phyloP scores from a whole-genome alignment of 768 basidiomycete genomes.

The Termitomyces sp. region DNA sequence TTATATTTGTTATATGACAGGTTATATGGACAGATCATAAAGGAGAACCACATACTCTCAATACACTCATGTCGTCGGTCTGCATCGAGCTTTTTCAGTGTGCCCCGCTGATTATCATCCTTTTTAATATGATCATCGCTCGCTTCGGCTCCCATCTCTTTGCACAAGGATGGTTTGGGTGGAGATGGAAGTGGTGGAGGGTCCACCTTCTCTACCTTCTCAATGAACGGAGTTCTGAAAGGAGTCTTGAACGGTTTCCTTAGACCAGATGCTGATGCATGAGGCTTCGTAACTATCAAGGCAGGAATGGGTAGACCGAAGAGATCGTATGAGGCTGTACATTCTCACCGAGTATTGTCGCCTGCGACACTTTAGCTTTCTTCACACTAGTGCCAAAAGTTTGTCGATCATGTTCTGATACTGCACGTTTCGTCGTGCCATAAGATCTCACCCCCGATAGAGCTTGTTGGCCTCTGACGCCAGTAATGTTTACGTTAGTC shows the following conservation, averaged over 20 bases:
- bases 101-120: neutral
- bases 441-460: slow-evolving; percentile 1
- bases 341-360: slow-evolving; percentile 29
- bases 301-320: neutral
- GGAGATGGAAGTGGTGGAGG: slow-evolving; percentile 6
- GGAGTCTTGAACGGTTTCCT: slow-evolving; percentile 51
- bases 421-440: slow-evolving; percentile 11
- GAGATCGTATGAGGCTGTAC: too few species aligned
- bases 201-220: neutral
- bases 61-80: neutral
- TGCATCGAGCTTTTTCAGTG: neutral
- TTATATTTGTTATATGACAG: too few species aligned
- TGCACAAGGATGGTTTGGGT: neutral
- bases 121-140: neutral
- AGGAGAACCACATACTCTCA: neutral
- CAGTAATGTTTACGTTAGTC: neutral
- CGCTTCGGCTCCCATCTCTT: neutral
- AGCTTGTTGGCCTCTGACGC: neutral
- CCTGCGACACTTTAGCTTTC: slow-evolving; percentile 29
- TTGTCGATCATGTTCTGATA: slow-evolving; percentile 2
- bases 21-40: neutral
- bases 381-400: slow-evolving; percentile 16
- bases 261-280: slow-evolving; percentile 34
- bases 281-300: slow-evolving; percentile 42
- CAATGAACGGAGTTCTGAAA: slow-evolving; percentile 17